These are phyloP conservation scores for Lobosporangium transversale DNA, from an alignment of 192 early-diverging fungal genomes.

Conservation along the genomic window DNA sequence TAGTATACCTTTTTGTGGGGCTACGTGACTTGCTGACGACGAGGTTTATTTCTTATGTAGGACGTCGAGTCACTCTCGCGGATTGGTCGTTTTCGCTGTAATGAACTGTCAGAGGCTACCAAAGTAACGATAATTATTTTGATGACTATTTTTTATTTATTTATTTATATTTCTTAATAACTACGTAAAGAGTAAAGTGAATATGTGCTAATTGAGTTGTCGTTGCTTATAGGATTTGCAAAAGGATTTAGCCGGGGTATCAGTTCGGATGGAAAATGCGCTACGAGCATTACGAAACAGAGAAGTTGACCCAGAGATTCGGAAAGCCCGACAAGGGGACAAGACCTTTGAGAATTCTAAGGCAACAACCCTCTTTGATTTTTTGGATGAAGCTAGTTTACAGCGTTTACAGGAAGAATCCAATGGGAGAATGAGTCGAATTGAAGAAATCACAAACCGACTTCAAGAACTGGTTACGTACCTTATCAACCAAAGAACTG, in stretches of 20 bases:
- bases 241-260: conserved; percentile 29
- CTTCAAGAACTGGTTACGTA: conserved; percentile 19
- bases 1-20: too few species aligned
- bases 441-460: conserved; percentile 10
- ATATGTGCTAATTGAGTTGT: neutral
- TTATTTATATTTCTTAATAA: too few species aligned
- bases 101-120: conserved; percentile 20
- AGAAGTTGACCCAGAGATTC: conserved; percentile 45
- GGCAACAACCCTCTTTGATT: conserved; percentile 29
- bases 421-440: conserved; percentile 14
- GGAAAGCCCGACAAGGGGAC: conserved; percentile 5
- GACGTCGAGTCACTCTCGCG: conserved; percentile 29
- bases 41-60: conserved; percentile 9
- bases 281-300: conserved; percentile 24
- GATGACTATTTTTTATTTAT: neutral
- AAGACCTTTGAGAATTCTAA: neutral
- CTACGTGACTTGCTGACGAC: too few species aligned
- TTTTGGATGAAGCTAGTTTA: conserved; percentile 42
- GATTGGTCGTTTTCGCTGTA: conserved; percentile 24
- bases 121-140: conserved; percentile 14
- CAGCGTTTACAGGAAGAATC: conserved; percentile 30
- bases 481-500: conserved; percentile 18
- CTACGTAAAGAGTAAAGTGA: too few species aligned
- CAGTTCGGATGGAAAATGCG: conserved; percentile 34
- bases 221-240: conserved; percentile 21